Evolutionary conservation across 2,329 filamentous ascomycete species (phyloP), one percentile per base, ranked within the genome.

Genomic region (Trichoderma citrinoviride): DNA sequence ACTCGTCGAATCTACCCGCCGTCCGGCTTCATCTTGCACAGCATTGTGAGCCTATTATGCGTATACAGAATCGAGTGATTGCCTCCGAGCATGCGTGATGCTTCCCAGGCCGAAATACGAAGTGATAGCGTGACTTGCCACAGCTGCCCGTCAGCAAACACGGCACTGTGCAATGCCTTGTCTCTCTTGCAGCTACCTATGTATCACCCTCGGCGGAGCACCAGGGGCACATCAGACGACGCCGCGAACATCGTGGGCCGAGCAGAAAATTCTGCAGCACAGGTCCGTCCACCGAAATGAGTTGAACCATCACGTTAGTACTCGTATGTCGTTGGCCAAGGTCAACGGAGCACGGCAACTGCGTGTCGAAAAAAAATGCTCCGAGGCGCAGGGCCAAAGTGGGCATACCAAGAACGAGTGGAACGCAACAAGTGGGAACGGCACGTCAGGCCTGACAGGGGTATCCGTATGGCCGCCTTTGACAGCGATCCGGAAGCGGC

Each of bases 401-500:
- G 58, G 58, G 40, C 37, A n/a, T n/a, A n/a, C 25, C 25, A 23
- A 62, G 15, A n/a, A n/a, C n/a, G n/a, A 54, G 58, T 62, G 58
- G 58, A 27, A 14, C 33, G 40, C n/a, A n/a, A 5, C 37, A 15
- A 49, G 57, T 61, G 57, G 57, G 57, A 52, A 61, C 57, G 57
- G 57, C 37, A 43, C n/a, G 53, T 27, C 37, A 23, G 23, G 8
- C 29, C 25, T 56, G 53, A 21, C 40, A 43, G 40, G 7, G 33
- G 33, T n/a, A n/a, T n/a, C n/a, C n/a, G n/a, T n/a, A 2, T 7
- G 10, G 25, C 19, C 15, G 49, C 49, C 41, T 49, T 54, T 54
- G 58, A 62, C 58, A 54, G 58, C 58, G 49, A 54, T 33, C 49
- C 49, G 49, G 47, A 62, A 53, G 49, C 58, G 58, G 58, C 58